Evolutionary conservation across 2,329 filamentous ascomycete species (phyloP), one percentile per base, ranked within the genome.

Genomic region (Chrysoporthe deuterocubensis): DNA sequence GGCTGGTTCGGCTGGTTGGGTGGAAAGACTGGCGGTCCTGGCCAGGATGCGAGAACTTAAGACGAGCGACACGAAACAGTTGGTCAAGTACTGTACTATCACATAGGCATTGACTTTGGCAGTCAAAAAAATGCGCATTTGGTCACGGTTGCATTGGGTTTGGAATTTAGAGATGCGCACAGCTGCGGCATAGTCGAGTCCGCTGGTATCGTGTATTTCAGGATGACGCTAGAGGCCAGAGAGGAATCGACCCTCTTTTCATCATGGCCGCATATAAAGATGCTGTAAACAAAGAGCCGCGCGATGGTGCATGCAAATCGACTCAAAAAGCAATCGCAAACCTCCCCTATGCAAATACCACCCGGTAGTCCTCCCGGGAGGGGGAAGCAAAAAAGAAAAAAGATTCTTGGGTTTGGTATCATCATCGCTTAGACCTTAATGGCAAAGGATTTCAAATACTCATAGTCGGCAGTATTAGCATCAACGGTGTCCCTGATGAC

Each of bases 391-490:
- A 58, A 61, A 21, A 44, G 54, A 42, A 69, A 63, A 56, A 48
- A 67, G 74, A 72, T 16, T 72, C 26, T 26, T 26, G 26, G 54
- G 56, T 46, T 59, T 66, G 66, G 58, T 66, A 46, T 59, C 59
- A 40, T 21, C 56, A 43, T 59, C 34, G 61, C 50, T 74, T 78
- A 88, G 70, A 87, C 81, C 78, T 87, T 86, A 75, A 93, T 83
- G 69, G 89, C 89, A 79, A 93, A 96, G 74, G 88, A 85, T 85
- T 92, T 94, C 78, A 96, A 81, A 76, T 94, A 93, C 79, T 95
- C 91, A 77, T 96, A 96, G 76, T 93, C 85, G 62, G 84, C 82
- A 60, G 92, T 81, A 74, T 93, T 94, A 65, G 86, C 89, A 69
- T 92, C 85, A 48, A 94, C 92, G 14, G 86, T 90, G 73, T 89